Percentiles rank a stretch among this genome's conserved stretches.
Conservation (phyloP, 768 basidiomycete genomes). For the Kwoniella sp. region DNA sequence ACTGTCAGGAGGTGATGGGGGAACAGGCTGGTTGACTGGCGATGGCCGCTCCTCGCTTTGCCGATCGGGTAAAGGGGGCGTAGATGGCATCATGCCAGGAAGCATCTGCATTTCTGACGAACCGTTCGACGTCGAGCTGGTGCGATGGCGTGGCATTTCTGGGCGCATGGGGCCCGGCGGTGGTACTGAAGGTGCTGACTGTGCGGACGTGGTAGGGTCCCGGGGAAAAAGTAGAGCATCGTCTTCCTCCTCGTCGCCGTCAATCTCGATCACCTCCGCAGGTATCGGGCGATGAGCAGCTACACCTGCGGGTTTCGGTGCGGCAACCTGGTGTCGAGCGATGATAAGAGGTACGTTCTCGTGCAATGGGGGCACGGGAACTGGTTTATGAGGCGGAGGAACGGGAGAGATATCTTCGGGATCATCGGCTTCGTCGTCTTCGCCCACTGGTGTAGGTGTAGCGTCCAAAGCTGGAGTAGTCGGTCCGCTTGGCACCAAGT, state of each 20-base stretch:
- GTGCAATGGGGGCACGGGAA: background rate
- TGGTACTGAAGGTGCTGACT: background rate
- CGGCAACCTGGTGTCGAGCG: conserved; percentile 1
- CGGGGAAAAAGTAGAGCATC: conserved; percentile 1
- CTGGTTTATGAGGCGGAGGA: background rate
- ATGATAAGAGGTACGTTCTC: conserved; percentile 9
- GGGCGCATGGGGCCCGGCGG: too few species aligned
- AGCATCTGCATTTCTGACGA: too few species aligned
- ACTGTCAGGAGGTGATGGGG: too few species aligned
- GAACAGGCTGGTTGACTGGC: too few species aligned
- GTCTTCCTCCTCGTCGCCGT: conserved; percentile 13
- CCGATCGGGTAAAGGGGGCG: background rate
- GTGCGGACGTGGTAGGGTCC: background rate
- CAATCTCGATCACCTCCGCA: conserved; percentile 12
- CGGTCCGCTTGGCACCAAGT: conserved; percentile 26
- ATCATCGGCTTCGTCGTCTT: conserved; percentile 36
- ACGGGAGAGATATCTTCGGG: conserved; percentile 34
- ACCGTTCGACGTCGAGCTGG: too few species aligned
- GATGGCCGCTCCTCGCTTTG: too few species aligned
- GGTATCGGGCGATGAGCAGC: conserved; percentile 1
- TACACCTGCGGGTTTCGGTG: conserved; percentile 2
- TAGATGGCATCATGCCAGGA: too few species aligned
- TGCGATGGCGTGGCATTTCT: too few species aligned
- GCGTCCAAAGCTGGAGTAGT: conserved; percentile 16
- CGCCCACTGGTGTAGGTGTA: conserved; percentile 4